phyloP scores from a whole-genome alignment of 768 basidiomycete species.

The Rhodotorula diobovata region DNA sequence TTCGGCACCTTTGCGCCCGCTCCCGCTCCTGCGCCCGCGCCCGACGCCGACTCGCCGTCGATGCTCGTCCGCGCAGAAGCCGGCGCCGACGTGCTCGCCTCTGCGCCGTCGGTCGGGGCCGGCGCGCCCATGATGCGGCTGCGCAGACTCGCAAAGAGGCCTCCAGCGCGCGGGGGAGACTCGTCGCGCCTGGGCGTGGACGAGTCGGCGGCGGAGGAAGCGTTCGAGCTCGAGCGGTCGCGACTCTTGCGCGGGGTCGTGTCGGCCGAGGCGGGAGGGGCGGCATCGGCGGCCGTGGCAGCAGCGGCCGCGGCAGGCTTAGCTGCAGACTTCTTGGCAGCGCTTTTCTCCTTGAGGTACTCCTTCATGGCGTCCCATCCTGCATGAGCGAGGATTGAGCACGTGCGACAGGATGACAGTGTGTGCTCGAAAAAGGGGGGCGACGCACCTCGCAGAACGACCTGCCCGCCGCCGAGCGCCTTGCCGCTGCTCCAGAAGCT shows the following conservation, averaged over 20 bases:
- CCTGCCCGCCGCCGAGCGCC: conserved; percentile 24
- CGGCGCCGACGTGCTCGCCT: background rate
- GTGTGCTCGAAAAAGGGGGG: background rate
- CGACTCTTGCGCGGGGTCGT: background rate
- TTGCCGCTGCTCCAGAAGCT: conserved; percentile 6
- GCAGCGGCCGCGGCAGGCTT: background rate
- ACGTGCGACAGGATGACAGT: background rate
- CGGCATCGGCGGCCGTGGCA: background rate
- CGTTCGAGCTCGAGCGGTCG: background rate
- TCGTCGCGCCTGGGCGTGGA: conserved; percentile 10
- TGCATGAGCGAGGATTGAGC: background rate
- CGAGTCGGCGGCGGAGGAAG: background rate
- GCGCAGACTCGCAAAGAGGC: conserved; percentile 28
- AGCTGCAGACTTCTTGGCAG: conserved; percentile 20
- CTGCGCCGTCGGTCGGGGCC: background rate
- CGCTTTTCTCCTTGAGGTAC: conserved; percentile 19
- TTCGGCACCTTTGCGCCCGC: background rate
- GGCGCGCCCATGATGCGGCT: conserved; percentile 27
- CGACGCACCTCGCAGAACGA: conserved; percentile 26
- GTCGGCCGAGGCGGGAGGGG: background rate
- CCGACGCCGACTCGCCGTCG: background rate
- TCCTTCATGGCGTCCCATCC: conserved; percentile 23
- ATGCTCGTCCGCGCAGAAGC: background rate
- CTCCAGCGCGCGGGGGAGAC: conserved; percentile 2
- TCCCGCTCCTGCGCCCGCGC: too few species aligned